phyloP scores from a whole-genome alignment of 2,329 filamentous ascomycete genomes.

The Arthrocladium fulminans region DNA sequence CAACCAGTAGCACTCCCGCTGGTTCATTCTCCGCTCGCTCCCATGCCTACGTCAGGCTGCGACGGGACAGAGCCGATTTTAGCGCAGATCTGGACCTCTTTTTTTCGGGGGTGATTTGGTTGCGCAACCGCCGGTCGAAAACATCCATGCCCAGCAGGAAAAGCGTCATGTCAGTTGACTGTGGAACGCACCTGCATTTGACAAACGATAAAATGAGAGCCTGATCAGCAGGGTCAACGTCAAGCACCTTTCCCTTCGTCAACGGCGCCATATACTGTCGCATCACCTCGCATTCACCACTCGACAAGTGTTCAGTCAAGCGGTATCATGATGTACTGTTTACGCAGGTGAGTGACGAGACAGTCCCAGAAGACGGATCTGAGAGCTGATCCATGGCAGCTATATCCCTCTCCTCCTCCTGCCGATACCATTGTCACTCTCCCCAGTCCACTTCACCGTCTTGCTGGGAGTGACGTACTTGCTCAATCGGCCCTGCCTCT shows the following conservation, averaged over 20 bases:
- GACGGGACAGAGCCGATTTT: not conserved
- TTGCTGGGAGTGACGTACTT: constrained; percentile 92
- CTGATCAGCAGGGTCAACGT: not conserved
- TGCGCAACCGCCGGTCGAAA: too few species aligned
- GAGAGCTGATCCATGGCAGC: constrained; percentile 36
- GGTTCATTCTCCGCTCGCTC: not conserved
- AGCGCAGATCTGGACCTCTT: not conserved
- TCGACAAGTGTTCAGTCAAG: not conserved
- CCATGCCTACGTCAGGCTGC: not conserved
- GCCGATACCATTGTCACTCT: constrained; percentile 64
- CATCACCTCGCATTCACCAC: not conserved
- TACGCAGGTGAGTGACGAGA: constrained; percentile 46
- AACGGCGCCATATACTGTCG: not conserved
- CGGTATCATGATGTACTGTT: constrained; percentile 50
- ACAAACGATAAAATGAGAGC: too few species aligned
- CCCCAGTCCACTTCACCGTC: constrained; percentile 71
- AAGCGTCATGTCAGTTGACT: not conserved
- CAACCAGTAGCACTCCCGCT: not conserved
- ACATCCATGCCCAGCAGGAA: not conserved
- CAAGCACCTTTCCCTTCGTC: not conserved
- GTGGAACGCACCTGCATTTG: not conserved
- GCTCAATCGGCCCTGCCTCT: constrained; percentile 91
- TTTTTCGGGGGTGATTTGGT: too few species aligned
- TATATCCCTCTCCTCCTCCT: constrained; percentile 85
- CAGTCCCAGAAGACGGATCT: constrained; percentile 4